These are phyloP conservation scores for Candida easanensis DNA, from an alignment of 805 yeast species.

Conservation along the genomic window DNA sequence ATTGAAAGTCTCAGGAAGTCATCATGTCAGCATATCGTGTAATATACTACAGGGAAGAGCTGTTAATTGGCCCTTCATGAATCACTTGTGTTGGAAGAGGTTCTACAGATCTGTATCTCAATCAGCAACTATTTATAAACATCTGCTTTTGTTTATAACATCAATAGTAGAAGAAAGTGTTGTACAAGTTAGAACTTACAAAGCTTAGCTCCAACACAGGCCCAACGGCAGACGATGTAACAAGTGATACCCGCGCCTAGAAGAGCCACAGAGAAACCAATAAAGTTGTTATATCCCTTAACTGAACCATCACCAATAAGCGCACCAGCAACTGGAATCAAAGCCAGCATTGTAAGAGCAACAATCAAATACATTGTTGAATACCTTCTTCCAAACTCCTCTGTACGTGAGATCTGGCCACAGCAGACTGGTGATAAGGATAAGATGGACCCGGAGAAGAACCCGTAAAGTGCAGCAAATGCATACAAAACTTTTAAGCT, in stretches of 20 bases:
- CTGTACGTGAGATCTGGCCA: slow-evolving; percentile 53
- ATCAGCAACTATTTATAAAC: no score
- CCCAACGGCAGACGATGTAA: slow-evolving; percentile 15
- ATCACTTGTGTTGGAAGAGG: no score
- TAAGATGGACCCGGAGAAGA: slow-evolving; percentile 51
- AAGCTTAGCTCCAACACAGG: slow-evolving; percentile 17
- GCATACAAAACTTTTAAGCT: slow-evolving; percentile 35
- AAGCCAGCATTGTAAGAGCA: slow-evolving; percentile 47
- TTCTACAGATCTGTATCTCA: no score
- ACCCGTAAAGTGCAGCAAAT: slow-evolving; percentile 49
- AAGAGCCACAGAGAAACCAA: slow-evolving; percentile 17
- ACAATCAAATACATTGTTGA: slow-evolving; percentile 58
- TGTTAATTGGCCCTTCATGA: no score
- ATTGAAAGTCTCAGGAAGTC: no score
- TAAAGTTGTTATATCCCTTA: slow-evolving; percentile 13
- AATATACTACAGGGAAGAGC: no score
- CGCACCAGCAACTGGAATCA: slow-evolving; percentile 51
- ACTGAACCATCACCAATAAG: slow-evolving; percentile 35
- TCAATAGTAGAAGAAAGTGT: no score
- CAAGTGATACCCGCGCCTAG: slow-evolving; percentile 17
- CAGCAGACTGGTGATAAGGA: slow-evolving; percentile 57
- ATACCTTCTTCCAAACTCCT: slow-evolving; percentile 51
- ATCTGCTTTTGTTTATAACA: no score
- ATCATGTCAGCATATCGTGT: no score
- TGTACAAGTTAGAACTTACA: slow-evolving; percentile 18